Evolutionary conservation across 257 asterid species (phyloP).

Genomic region (Echium plantagineum): DNA sequence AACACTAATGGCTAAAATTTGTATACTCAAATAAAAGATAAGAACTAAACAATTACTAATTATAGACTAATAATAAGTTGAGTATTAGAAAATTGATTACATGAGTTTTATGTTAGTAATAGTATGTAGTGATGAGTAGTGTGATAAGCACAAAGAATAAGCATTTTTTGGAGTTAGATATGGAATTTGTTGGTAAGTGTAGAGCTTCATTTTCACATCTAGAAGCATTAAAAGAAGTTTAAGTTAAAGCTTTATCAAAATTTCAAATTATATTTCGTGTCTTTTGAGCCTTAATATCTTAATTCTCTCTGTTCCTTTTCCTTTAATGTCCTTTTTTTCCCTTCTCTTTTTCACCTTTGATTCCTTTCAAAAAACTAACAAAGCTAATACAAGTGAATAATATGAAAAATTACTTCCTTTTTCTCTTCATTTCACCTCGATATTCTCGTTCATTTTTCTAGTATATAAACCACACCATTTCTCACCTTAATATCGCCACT

Average conservation of each 20-base stretch:
- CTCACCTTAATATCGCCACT: slow-evolving; percentile 29
- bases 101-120: background rate
- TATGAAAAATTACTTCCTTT: slow-evolving; percentile 18
- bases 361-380: slow-evolving; percentile 19
- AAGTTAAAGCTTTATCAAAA: slow-evolving; percentile 45
- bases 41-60: too few relatives aligned
- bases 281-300: slow-evolving; percentile 25
- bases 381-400: slow-evolving; percentile 20
- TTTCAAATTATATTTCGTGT: slow-evolving; percentile 31
- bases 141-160: slow-evolving; percentile 10
- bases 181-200: slow-evolving; percentile 41
- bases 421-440: slow-evolving; percentile 17
- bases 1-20: too few relatives aligned
- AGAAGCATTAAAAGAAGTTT: slow-evolving; percentile 53
- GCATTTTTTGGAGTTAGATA: slow-evolving; percentile 26
- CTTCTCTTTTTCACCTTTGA: slow-evolving; percentile 21
- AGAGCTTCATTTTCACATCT: slow-evolving; percentile 31
- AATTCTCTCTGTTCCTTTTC: slow-evolving; percentile 11
- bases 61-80: background rate
- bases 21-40: too few relatives aligned
- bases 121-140: background rate
- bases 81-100: background rate
- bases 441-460: slow-evolving; percentile 26
- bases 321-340: slow-evolving; percentile 15
- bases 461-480: slow-evolving; percentile 42